These are phyloP conservation scores for Thalassiosira ordinaria DNA, from an alignment of 352 stramenopile species.

Conservation along the genomic window DNA sequence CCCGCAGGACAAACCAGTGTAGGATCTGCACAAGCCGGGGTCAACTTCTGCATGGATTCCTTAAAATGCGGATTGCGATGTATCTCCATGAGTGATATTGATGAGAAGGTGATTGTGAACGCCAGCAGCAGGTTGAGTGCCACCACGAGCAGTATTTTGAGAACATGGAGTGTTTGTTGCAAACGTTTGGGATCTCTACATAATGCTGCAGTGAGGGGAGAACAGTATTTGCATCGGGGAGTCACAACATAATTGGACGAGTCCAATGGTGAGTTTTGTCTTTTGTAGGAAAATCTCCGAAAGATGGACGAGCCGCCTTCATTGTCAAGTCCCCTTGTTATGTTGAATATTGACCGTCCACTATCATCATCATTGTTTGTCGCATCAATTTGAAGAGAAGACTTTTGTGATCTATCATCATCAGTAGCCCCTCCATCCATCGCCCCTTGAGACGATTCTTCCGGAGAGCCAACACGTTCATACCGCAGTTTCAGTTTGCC, in stretches of 20 bases:
- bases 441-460: not conserved
- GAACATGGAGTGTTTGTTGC: slow-evolving; percentile 6
- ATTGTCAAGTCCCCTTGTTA: no score
- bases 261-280: not conserved
- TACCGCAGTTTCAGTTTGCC: slow-evolving; percentile 16
- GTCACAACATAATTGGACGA: slow-evolving; percentile 9
- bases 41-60: slow-evolving; percentile 51
- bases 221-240: slow-evolving; percentile 46
- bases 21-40: slow-evolving; percentile 49
- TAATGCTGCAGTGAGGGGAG: slow-evolving; percentile 14
- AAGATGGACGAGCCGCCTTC: not conserved
- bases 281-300: no score
- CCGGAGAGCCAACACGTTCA: slow-evolving; percentile 1
- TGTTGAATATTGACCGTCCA: no score
- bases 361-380: slow-evolving; percentile 7
- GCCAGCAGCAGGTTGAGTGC: slow-evolving; percentile 44
- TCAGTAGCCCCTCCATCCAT: not conserved
- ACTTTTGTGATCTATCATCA: not conserved
- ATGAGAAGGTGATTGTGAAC: slow-evolving; percentile 43
- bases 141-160: slow-evolving; percentile 41
- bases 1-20: slow-evolving; percentile 35
- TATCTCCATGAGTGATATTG: slow-evolving; percentile 65
- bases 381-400: slow-evolving; percentile 28
- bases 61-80: slow-evolving; percentile 39
- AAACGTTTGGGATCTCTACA: not conserved